Percentiles rank a stretch among this genome's conserved stretches.
Conservation (phyloP, 163 green algal genomes). For the Chloromonas sp. region DNA sequence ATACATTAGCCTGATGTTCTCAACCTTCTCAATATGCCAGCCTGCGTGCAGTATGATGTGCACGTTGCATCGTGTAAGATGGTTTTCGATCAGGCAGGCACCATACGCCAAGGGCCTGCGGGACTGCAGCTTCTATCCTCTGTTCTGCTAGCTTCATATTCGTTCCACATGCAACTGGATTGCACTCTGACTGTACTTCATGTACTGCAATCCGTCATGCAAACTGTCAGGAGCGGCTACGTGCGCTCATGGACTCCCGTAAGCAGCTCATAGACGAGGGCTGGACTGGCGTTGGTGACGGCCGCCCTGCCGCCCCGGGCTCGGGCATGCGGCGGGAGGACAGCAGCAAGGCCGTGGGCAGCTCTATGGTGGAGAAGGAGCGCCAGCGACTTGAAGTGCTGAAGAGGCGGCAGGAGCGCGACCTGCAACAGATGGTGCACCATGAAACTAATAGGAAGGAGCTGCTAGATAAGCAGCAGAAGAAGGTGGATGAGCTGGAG, state of each 20-base stretch:
- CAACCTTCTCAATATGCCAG: too few species aligned
- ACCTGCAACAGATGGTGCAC: slow-evolving; percentile 45
- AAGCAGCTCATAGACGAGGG: slow-evolving; percentile 44
- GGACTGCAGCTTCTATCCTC: too few species aligned
- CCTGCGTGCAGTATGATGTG: too few species aligned
- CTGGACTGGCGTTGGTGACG: slow-evolving; percentile 29
- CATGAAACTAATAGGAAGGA: slow-evolving; percentile 68
- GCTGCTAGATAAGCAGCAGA: slow-evolving; percentile 68
- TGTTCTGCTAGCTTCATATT: too few species aligned
- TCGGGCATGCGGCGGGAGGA: neutral
- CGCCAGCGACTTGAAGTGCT: slow-evolving; percentile 58
- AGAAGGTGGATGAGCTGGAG: slow-evolving; percentile 65
- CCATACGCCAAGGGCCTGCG: too few species aligned
- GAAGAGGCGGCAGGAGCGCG: slow-evolving; percentile 62
- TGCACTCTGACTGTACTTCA: too few species aligned
- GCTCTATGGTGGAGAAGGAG: slow-evolving; percentile 61
- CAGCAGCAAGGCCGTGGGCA: neutral
- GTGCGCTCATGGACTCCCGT: slow-evolving; percentile 30
- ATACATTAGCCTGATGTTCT: too few species aligned
- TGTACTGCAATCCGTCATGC: too few species aligned
- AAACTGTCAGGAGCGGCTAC: slow-evolving; percentile 48
- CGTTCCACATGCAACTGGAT: too few species aligned
- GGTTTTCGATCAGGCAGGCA: too few species aligned
- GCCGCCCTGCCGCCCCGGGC: neutral
- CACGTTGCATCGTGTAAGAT: too few species aligned